Evolutionary conservation across 225 moss, liverwort and hornwort species (phyloP), one percentile per base, ranked within the genome.

Genomic region (Pleurozium schreberi): DNA sequence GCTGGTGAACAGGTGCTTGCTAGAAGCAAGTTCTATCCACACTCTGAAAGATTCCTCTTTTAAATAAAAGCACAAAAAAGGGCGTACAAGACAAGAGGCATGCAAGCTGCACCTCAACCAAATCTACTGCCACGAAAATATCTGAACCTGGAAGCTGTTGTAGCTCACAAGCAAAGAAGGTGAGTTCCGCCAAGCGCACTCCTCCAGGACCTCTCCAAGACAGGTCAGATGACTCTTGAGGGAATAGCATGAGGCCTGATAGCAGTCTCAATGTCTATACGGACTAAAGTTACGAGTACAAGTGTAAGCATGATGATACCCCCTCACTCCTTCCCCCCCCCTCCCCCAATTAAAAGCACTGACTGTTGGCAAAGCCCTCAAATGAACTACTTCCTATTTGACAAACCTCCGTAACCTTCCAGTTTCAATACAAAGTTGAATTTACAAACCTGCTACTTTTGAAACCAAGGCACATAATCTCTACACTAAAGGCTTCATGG

Each of bases 231-330:
- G 68, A 83, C 82, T 87, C 65, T 43, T 18, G 89, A 42, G 84
- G 82, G 78, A 84, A 61, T 69, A 89, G 87, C 88, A 71, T 30
- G 75, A 86, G 80, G 82, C 69, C 93, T 81, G 79, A 78, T 86
- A 84, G 85, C 88, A 84, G 81, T 89, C 93, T 86, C 90, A 64
- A 83, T 84, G 90, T 88, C 91, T 90, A 77, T 45, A 88, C 59
- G 89, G 86, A 90, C 90, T 81, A 64, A 91, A 91, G 93, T 93
- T 94, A 93, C 89, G 88, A 89, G 90, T 92, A 93, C 94, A 94
- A 89, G 84, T 87, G 89, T 85, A 82, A 84, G 87, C 87, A 83
- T 86, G 83, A 64, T 81, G 90, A 71, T 83, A 49, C 26, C 84
- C 79, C 84, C 84, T 90, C 88, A 71, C 89, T 79, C 78, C 79